Base-by-base conservation (phyloP, 768 basidiomycete genomes). In the Termitomyces titanicus region DNA sequence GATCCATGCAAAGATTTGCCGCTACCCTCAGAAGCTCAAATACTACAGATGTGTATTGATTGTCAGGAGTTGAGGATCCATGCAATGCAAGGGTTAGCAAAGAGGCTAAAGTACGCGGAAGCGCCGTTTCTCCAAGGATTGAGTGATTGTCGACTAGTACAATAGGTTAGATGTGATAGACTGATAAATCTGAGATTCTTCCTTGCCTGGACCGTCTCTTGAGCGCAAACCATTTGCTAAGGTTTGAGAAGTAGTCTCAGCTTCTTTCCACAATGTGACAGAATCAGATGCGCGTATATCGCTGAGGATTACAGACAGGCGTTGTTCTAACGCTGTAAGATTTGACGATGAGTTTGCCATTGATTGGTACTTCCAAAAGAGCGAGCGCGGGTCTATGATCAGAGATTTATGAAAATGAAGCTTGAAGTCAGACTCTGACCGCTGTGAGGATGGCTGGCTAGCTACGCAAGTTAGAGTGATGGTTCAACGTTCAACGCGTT, bases 1-100 rank as follows among this genome's bases (percentile, higher is more conserved):
- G 89, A 66, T 94, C 89, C 72, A 91, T 85, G 68, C 89, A 92
- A 17, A 94, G 70, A 69, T 94, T 94, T 12, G 92, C 92, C 24
- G 83, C 84, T 13, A 92, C 83, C 54, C 92, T 80, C 51, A 94
- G 79, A 29, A 92, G 70, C 66, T 93, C 88, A 56, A 80, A 81
- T 22, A 85, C 74, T 10, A 80, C 79, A 9, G 78, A 64, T 47
- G 81, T 74, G 55, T 76, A 78, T n/a, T 69, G 57, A 27, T 75
- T 70, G 51, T 66, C 70, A 5, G 83, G 81, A 44, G 77, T 72
- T 18, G 76, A 59, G 5, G 78, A 65, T 40, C 77, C 81, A 53
- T 77, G 72, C 20, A 87, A 71, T 7, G 85, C 82, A 39, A 76
- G 70, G 34, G 77, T 75, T 25, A 92, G 69, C 18, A 93, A 75